A percentile compares a stretch with the other conserved stretches of the same genome.
These are phyloP conservation scores for Yamadazyma sp. DNA, from an alignment of 805 yeast species.

Conservation along the genomic window DNA sequence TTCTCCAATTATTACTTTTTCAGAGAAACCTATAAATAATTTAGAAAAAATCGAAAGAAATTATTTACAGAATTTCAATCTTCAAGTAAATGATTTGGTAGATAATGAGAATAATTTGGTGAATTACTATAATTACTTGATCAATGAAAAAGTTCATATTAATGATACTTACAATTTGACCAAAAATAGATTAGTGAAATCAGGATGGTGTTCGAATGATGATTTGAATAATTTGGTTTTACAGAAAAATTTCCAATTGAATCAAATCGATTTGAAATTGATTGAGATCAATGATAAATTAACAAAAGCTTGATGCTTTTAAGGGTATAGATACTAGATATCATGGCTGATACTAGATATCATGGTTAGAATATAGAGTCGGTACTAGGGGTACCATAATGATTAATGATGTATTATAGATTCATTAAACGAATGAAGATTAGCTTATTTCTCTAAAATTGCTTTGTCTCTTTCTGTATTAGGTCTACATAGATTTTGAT, in stretches of 20 bases:
- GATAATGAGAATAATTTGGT: conserved; percentile 12
- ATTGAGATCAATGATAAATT: conserved; percentile 36
- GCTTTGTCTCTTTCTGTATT: too few species aligned
- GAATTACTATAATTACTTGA: conserved; percentile 30
- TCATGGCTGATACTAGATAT: too few species aligned
- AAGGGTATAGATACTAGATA: too few species aligned
- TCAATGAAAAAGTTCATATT: conserved; percentile 30
- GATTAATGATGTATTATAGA: conserved; percentile 6
- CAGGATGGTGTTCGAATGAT: conserved; percentile 43
- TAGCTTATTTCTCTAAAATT: too few species aligned
- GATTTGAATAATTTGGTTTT: conserved; percentile 38
- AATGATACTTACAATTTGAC: conserved; percentile 33
- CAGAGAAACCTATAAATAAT: conserved; percentile 31
- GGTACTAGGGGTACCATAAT: background rate
- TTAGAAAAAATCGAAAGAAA: conserved; percentile 35
- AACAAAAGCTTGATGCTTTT: background rate
- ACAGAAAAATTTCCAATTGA: conserved; percentile 34
- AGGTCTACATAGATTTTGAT: too few species aligned
- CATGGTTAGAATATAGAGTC: too few species aligned
- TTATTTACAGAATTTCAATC: conserved; percentile 22
- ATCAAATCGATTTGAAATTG: conserved; percentile 37
- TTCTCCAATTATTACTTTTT: conserved; percentile 38
- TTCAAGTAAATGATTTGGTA: conserved; percentile 12
- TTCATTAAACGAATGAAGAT: too few species aligned
- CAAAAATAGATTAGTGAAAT: conserved; percentile 25